phyloP scores from a whole-genome alignment of 768 basidiomycete species.

The Tulasnella sp. region DNA sequence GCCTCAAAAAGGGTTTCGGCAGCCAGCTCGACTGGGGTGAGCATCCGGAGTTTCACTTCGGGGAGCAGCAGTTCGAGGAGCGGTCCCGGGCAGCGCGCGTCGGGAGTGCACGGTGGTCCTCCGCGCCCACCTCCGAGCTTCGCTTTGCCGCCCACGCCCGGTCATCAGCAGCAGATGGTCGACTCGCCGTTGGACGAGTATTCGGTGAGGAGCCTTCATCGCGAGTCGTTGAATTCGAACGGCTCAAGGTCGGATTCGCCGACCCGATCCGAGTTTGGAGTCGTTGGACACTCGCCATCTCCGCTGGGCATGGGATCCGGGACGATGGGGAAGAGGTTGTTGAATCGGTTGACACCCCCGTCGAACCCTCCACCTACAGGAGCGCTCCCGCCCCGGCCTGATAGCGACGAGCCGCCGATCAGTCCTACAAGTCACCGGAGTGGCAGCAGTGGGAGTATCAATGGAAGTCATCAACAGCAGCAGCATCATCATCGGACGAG shows the following conservation, averaged over 20 bases:
- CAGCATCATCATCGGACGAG: neutral
- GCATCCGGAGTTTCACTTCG: constrained; percentile 9
- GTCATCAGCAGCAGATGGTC: neutral
- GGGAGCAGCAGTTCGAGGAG: neutral
- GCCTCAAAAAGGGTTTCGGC: neutral
- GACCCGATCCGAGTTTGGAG: neutral
- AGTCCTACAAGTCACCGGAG: neutral
- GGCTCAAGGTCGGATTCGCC: neutral
- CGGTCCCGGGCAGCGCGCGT: neutral
- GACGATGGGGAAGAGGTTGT: neutral
- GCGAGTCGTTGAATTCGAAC: neutral
- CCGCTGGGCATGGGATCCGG: neutral
- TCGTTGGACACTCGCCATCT: neutral
- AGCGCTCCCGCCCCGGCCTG: constrained; percentile 2
- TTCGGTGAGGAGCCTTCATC: neutral
- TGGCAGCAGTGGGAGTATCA: neutral
- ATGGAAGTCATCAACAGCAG: neutral
- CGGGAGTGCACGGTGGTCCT: neutral
- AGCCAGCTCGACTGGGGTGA: constrained; percentile 3
- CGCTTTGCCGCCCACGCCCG: neutral
- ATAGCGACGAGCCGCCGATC: neutral
- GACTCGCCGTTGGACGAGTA: neutral
- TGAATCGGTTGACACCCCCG: neutral
- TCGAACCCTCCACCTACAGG: neutral
- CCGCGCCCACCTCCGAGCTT: constrained; percentile 5